These are phyloP conservation scores for Oryza australiensis DNA, from an alignment of 176 grass and related monocot species.

Conservation along the genomic window DNA sequence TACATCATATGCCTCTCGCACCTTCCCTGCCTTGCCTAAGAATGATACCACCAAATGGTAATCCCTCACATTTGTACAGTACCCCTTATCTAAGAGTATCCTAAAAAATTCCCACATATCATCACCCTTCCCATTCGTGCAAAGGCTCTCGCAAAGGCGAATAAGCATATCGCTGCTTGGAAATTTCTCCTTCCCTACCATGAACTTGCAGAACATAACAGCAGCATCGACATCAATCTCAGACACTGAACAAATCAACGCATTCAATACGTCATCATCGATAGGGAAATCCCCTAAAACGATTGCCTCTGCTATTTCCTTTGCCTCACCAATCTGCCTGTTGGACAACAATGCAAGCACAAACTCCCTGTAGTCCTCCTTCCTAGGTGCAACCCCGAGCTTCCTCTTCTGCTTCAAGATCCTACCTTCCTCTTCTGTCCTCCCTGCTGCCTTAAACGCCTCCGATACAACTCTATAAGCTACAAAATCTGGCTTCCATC, in stretches of 20 bases:
- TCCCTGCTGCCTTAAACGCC: conserved; percentile 47
- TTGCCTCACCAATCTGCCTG: conserved; percentile 57
- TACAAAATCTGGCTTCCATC: conserved; percentile 85
- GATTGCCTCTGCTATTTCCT: conserved; percentile 76
- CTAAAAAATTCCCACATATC: conserved; percentile 66
- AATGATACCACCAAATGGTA: conserved; percentile 76
- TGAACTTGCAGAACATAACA: conserved; percentile 69
- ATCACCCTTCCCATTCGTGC: conserved; percentile 59
- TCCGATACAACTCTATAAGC: conserved; percentile 79
- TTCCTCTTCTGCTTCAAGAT: conserved; percentile 94
- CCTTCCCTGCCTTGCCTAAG: conserved; percentile 77
- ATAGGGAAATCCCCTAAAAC: conserved; percentile 72
- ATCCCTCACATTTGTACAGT: conserved; percentile 42
- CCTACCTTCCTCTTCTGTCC: conserved; percentile 55
- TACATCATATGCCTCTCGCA: conserved; percentile 88
- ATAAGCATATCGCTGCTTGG: conserved; percentile 45
- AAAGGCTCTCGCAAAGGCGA: conserved; percentile 62
- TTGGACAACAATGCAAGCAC: conserved; percentile 55
- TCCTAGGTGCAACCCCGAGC: conserved; percentile 69
- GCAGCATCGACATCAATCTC: conserved; percentile 62
- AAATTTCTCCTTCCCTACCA: conserved; percentile 61
- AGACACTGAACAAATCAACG: conserved; percentile 58
- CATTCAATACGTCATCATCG: conserved; percentile 63
- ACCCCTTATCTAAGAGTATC: conserved; percentile 59
- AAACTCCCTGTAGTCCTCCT: conserved; percentile 64